Conservation (phyloP, 257 asterid genomes). For the Solanum rostratum region DNA sequence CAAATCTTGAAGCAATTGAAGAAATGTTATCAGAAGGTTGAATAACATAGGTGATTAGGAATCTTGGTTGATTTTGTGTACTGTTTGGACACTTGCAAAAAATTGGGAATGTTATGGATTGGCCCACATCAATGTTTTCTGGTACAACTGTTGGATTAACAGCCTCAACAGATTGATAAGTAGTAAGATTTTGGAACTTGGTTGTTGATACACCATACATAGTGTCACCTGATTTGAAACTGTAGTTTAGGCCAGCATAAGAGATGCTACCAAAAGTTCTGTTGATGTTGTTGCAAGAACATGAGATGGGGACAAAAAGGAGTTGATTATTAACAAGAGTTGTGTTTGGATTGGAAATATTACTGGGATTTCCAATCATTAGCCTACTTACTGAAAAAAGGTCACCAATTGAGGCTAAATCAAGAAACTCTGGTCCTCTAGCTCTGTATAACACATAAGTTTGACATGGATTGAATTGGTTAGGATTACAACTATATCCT, state of each 20-base stretch:
- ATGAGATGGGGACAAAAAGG: slow-evolving; percentile 54
- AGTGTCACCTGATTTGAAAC: slow-evolving; percentile 39
- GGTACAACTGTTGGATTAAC: slow-evolving; percentile 53
- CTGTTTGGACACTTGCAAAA: slow-evolving; percentile 71
- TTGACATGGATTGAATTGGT: slow-evolving; percentile 41
- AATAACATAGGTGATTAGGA: slow-evolving; percentile 52
- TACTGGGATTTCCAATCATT: slow-evolving; percentile 58
- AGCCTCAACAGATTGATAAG: slow-evolving; percentile 54
- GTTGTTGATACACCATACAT: slow-evolving; percentile 29
- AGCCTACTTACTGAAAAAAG: slow-evolving; percentile 74
- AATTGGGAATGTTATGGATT: slow-evolving; percentile 37
- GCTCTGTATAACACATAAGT: slow-evolving; percentile 72
- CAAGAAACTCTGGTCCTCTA: slow-evolving; percentile 38
- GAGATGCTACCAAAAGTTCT: slow-evolving; percentile 34
- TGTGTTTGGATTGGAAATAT: slow-evolving; percentile 32
- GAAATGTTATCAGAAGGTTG: slow-evolving; percentile 48
- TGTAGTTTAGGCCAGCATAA: slow-evolving; percentile 39
- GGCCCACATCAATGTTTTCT: slow-evolving; percentile 23
- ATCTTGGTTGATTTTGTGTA: slow-evolving; percentile 19
- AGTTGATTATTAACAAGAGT: slow-evolving; percentile 41
- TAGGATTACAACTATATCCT: slow-evolving; percentile 55
- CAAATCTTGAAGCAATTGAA: slow-evolving; percentile 41
- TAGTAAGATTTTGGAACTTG: slow-evolving; percentile 47
- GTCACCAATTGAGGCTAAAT: slow-evolving; percentile 69
- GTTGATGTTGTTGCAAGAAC: slow-evolving; percentile 67